phyloP scores from a whole-genome alignment of 2,329 filamentous ascomycete species.

The Didymella keratinophila region DNA sequence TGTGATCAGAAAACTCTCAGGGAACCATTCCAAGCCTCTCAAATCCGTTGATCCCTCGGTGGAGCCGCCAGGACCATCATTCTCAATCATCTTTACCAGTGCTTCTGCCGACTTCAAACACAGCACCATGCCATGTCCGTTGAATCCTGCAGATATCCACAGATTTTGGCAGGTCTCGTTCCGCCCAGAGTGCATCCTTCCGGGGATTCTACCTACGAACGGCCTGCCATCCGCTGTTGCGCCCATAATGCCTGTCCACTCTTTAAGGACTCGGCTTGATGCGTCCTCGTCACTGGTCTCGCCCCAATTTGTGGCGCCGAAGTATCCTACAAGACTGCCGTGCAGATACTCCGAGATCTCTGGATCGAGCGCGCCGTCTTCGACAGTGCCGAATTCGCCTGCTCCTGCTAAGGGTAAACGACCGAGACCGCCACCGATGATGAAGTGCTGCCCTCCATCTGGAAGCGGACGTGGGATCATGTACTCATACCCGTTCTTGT shows the following conservation, averaged over 20 bases:
- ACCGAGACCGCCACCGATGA: conserved; percentile 68
- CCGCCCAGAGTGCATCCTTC: conserved; percentile 22
- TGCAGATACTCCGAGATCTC: conserved; percentile 59
- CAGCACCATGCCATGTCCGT: conserved; percentile 71
- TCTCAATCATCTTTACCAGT: conserved; percentile 62
- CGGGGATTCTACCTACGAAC: conserved; percentile 56
- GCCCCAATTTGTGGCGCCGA: conserved; percentile 57
- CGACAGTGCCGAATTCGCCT: conserved; percentile 62
- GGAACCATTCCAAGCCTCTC: conserved; percentile 59
- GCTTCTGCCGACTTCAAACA: conserved; percentile 68
- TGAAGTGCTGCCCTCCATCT: conserved; percentile 58
- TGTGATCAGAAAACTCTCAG: conserved; percentile 59
- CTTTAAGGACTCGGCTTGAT: conserved; percentile 43
- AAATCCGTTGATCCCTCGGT: background rate
- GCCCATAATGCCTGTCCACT: conserved; percentile 63
- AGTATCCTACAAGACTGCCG: conserved; percentile 57
- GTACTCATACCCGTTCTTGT: conserved; percentile 70
- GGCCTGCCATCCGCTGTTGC: conserved; percentile 60
- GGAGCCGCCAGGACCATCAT: conserved; percentile 38
- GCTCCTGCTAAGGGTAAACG: conserved; percentile 54
- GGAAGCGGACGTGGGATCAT: conserved; percentile 64
- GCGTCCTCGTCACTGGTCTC: conserved; percentile 28
- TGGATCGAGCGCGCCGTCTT: conserved; percentile 63
- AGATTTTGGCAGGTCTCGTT: conserved; percentile 47
- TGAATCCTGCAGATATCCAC: conserved; percentile 67